These are phyloP conservation scores for Lipomyces sp. DNA, from an alignment of 805 yeast species.

Conservation along the genomic window DNA sequence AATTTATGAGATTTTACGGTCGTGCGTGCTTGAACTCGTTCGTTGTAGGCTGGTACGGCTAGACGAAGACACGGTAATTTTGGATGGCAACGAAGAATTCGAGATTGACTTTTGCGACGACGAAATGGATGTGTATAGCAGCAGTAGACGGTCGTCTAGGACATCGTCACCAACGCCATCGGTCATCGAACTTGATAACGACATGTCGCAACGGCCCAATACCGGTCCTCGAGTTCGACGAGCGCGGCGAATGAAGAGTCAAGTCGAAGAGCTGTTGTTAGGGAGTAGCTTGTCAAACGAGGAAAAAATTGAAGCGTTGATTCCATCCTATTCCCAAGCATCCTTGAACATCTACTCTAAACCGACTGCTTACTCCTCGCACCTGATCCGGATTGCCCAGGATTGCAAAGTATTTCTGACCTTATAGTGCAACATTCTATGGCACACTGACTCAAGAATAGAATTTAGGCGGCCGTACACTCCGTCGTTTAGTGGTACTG, in stretches of 20 bases:
- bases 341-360: conserved; percentile 25
- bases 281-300: not conserved
- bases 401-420: conserved; percentile 22
- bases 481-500: conserved; percentile 27
- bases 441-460: not conserved
- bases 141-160: not conserved
- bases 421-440: not conserved
- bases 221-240: not conserved
- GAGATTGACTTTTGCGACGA: not conserved
- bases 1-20: conserved; percentile 43
- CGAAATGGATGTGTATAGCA: not conserved
- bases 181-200: not conserved
- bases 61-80: not conserved
- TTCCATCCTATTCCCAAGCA: conserved; percentile 32
- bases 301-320: conserved; percentile 15
- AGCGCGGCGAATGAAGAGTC: not conserved
- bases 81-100: not conserved
- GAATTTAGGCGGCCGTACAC: conserved; percentile 30
- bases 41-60: conserved; percentile 21
- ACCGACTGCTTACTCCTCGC: conserved; percentile 26
- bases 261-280: conserved; percentile 10
- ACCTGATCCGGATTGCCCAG: conserved; percentile 20
- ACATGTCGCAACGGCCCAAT: not conserved
- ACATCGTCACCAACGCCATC: not conserved
- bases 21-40: conserved; percentile 42